Evolutionary conservation across 768 basidiomycete genomes (phyloP), one percentile per base, ranked within the genome.

Genomic region (Leccinum boreale): DNA sequence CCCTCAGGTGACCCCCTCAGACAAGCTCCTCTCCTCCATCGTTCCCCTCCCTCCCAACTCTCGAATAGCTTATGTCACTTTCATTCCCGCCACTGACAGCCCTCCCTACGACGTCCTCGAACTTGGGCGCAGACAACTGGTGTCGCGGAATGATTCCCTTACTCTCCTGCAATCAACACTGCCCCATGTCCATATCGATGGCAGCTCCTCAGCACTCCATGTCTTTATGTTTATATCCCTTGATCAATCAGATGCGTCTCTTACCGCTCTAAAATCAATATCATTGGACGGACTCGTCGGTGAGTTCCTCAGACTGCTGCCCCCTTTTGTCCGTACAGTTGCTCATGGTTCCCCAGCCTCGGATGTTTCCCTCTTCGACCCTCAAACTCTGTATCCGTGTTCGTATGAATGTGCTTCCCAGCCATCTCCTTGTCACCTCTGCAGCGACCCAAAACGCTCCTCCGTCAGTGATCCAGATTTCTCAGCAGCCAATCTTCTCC

Each of bases 361-460:
- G 17, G 78, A 81, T 59, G 60, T 70, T 33, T 73, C 74, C 2
- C 70, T 75, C 7, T 85, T 86, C 64, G 65, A 72, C n/a, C 78
- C 78, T 10, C 66, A 75, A 51, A 76, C 75, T 46, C 66, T 86
- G 39, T 84, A 82, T 70, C 81, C 85, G 15, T 81, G 82, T 64
- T 83, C 81, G 26, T 59, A 68, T n/a, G 65, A 72, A 46, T 84
- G 83, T 59, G 71, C 82, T 33, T 57, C 67, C 15, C 73, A 73
- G 19, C 58, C 61, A 23, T 62, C 59, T 5, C 80, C 80, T 11
- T 83, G 80, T 62, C 59, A 70, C 3, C 55, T 63, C 3, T 84
- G 79, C 61, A 61, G 69, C 15, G 58, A 67, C 55, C 59, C 63
- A 36, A 51, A 63, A 49, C 58, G 55, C 21, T 55, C 58, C 39